Base-by-base conservation (phyloP, 1,284 basidiomycete genomes). In the Phylloboletellus chloephorus region DNA sequence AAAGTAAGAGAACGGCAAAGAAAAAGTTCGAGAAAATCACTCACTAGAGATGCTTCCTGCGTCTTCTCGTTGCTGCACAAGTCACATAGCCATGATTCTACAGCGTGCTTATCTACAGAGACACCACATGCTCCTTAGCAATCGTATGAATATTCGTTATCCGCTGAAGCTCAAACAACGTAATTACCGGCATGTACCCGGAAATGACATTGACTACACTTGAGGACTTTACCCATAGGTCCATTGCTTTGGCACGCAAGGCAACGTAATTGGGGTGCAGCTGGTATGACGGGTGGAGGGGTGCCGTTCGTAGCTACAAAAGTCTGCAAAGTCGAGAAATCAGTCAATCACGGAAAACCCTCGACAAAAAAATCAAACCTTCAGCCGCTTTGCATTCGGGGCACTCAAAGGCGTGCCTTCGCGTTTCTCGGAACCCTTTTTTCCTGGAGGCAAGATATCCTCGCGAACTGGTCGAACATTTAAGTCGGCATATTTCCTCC, bases 401-500 rank as follows among this genome's bases (percentile, higher is more conserved):
- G 71, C 76, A 43, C 67, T 68, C 21, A 88, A 56, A 2, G 88
- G 88, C 0, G 87, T 87, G 13, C 83, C 85, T 56, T 89, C 87
- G 22, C 87, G 71, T 68, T 90, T 90, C 49, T 88, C 81, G 7
- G 52, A 53, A 5, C 55, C 41, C 49, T 72, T 74, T 62, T 76
- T 80, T 33, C 67, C 68, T 0, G 67, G 54, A 3, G 68, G 63
- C 1, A 49, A 51, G 0, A 71, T 67, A 31, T 87, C 85, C 43
- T 88, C 87, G 16, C 85, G 73, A 21, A 78, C 53, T 5, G 79
- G 79, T 28, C 83, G 70, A 13, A 85, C 79, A 52, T 82, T 86
- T 30, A 88, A 66, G 53, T 93, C 88, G 0, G 88, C 90, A 58
- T 94, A 94, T 63, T 92, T 93, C 50, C 90, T 71, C 81, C 89